Evolutionary conservation across 106 monocot genomes (phyloP), one percentile per base, ranked within the genome.

Genomic region (Dendrobium chrysotoxum): DNA sequence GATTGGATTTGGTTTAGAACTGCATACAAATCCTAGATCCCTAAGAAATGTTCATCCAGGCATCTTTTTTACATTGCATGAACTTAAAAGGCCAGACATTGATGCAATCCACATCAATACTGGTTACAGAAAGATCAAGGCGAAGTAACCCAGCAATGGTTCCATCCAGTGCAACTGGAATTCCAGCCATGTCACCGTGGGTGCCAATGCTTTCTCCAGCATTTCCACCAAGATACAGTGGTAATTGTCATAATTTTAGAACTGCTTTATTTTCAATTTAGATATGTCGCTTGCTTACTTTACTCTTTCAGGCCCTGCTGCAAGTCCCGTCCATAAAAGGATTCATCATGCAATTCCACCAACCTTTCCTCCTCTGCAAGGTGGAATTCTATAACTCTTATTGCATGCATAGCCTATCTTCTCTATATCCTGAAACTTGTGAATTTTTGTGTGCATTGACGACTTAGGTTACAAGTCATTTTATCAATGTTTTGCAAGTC

Each of bases 121-220:
- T 67, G 23, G 26, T 0, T 8, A 67, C 66, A 67, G 66, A 67
- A 67, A 67, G 9, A 67, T 67, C 66, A 67, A 67, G 66, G 23
- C 28, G 26, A 25, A 11, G 66, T 28, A 67, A 28, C 66, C 84
- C 77, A 83, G 47, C 84, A 73, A 55, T 41, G 23, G 77, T 58
- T 54, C 88, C 79, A 53, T 81, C 55, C 31, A 16, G 18, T 25
- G 53, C 86, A 40, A 82, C 84, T 83, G 67, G 89, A 86, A 18
- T 53, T 39, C 78, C 30, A 18, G 35, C 67, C 58, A 53, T 46
- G 28, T 45, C 72, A 53, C 83, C 80, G 16, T 31, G 57, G 57
- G 71, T 61, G 38, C 86, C 88, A 16, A 42, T 82, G 70, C 78
- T 25, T 80, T 53, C 86, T 72, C 91, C 88, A 85, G 54, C 82